Evolutionary conservation across 805 yeast genomes (phyloP).

Genomic region (Torulaspora indica): DNA sequence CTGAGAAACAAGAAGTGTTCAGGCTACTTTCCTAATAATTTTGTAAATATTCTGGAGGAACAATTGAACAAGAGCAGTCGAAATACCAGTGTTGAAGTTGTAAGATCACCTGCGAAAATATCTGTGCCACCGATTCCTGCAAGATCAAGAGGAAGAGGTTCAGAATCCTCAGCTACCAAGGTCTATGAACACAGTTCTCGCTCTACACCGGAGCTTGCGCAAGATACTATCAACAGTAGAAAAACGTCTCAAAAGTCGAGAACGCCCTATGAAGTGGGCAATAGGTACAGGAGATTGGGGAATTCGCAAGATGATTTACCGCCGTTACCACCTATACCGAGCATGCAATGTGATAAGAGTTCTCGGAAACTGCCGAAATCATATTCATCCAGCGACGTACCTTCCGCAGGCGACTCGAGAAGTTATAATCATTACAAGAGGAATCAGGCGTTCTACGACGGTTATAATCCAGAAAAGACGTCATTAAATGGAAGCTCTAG

Average conservation of each 20-base stretch:
- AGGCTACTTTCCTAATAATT: slow-evolving; percentile 86
- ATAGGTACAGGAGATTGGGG: neutral
- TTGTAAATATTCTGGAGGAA: slow-evolving; percentile 56
- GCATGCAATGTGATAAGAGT: slow-evolving; percentile 4
- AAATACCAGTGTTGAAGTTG: slow-evolving; percentile 4
- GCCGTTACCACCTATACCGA: slow-evolving; percentile 28
- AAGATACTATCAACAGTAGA: slow-evolving; percentile 8
- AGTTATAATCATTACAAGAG: slow-evolving; percentile 17
- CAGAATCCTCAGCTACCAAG: slow-evolving; percentile 4
- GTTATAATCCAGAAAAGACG: slow-evolving; percentile 13
- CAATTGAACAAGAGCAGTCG: slow-evolving; percentile 19
- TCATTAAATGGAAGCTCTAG: slow-evolving; percentile 12
- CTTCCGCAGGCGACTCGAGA: slow-evolving; percentile 8
- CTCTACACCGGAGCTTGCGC: slow-evolving; percentile 15
- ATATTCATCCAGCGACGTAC: slow-evolving; percentile 28
- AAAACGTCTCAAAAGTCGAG: slow-evolving; percentile 5
- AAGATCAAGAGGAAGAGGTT: slow-evolving; percentile 8
- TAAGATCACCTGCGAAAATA: slow-evolving; percentile 16
- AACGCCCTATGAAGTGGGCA: slow-evolving; percentile 1
- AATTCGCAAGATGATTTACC: slow-evolving; percentile 16
- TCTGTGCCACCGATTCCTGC: slow-evolving; percentile 18
- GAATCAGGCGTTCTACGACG: slow-evolving; percentile 19
- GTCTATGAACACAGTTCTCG: slow-evolving; percentile 6
- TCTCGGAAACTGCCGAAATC: slow-evolving; percentile 23
- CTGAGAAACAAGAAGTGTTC: slow-evolving; percentile 66